These are phyloP conservation scores for Coemansia sp. DNA, from an alignment of 192 early-diverging fungal species.

Conservation along the genomic window DNA sequence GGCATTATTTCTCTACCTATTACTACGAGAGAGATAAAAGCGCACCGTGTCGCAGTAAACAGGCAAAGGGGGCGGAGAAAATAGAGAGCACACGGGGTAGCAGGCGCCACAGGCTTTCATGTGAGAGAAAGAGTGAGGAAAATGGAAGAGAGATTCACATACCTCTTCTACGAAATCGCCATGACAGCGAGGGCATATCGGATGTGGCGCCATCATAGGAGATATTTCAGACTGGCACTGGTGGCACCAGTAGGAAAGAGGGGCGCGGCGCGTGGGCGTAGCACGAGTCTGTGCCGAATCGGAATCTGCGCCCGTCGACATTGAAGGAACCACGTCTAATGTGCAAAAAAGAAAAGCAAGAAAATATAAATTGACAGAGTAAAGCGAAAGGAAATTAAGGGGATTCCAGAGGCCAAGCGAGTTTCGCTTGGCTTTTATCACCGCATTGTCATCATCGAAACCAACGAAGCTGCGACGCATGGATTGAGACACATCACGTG, in stretches of 20 bases:
- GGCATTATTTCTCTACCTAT: neutral
- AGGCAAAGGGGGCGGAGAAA: no score
- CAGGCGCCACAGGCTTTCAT: no score
- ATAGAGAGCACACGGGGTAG: neutral
- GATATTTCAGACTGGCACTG: constrained; percentile 58
- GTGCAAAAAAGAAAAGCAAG: neutral
- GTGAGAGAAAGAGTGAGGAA: neutral
- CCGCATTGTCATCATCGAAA: neutral
- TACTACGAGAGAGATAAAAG: neutral
- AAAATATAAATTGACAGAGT: neutral
- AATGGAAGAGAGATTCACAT: constrained; percentile 5
- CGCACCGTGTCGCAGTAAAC: no score
- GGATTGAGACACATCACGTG: no score
- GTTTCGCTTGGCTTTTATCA: no score
- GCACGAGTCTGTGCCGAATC: neutral
- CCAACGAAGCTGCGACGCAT: no score
- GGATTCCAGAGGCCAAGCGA: neutral
- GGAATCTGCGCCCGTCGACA: constrained; percentile 12
- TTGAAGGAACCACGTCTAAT: constrained; percentile 1
- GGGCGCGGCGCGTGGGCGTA: neutral
- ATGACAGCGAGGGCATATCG: constrained; percentile 73
- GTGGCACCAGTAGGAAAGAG: constrained; percentile 62
- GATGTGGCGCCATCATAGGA: constrained; percentile 69
- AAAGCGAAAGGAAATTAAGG: neutral
- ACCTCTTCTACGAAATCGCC: constrained; percentile 84